Percentiles rank a stretch among this genome's conserved stretches.
These are phyloP conservation scores for Cladorrhinum samala DNA, from an alignment of 495 filamentous ascomycete genomes.

Conservation along the genomic window DNA sequence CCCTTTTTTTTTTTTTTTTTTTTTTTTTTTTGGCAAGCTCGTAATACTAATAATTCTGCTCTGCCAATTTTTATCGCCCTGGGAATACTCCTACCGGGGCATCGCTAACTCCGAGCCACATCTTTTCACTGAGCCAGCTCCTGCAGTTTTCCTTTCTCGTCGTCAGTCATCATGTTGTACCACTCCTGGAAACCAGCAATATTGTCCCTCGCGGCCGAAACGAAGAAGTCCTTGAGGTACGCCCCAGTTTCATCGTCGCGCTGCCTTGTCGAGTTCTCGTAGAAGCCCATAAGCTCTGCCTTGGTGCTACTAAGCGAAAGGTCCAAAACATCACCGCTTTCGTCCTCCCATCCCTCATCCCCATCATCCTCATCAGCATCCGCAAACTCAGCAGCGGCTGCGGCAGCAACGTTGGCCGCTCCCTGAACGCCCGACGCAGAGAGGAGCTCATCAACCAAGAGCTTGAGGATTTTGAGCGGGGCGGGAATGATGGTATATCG, in stretches of 20 bases:
- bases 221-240: slow-evolving; percentile 79
- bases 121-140: slow-evolving; percentile 35
- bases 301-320: slow-evolving; percentile 59
- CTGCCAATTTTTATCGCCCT: too few species aligned
- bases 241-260: slow-evolving; percentile 89
- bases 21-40: too few species aligned
- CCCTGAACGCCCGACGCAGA: slow-evolving; percentile 49
- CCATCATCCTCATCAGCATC: slow-evolving; percentile 57
- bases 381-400: slow-evolving; percentile 45
- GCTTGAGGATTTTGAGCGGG: slow-evolving; percentile 90
- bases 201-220: slow-evolving; percentile 54
- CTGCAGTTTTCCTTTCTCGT: slow-evolving; percentile 68
- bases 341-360: slow-evolving; percentile 86
- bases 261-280: slow-evolving; percentile 55
- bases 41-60: too few species aligned
- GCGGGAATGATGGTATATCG: slow-evolving; percentile 83
- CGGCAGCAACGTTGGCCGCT: slow-evolving; percentile 44
- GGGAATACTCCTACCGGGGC: too few species aligned
- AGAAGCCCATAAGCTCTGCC: slow-evolving; percentile 73
- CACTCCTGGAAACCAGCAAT: slow-evolving; percentile 69
- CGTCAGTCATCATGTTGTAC: slow-evolving; percentile 59
- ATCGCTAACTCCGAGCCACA: too few species aligned
- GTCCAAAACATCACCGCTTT: slow-evolving; percentile 62
- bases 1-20: too few species aligned
- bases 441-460: slow-evolving; percentile 81